These are phyloP conservation scores for Begonia peltatifolia DNA, from an alignment of 306 rosid genomes.

Conservation along the genomic window DNA sequence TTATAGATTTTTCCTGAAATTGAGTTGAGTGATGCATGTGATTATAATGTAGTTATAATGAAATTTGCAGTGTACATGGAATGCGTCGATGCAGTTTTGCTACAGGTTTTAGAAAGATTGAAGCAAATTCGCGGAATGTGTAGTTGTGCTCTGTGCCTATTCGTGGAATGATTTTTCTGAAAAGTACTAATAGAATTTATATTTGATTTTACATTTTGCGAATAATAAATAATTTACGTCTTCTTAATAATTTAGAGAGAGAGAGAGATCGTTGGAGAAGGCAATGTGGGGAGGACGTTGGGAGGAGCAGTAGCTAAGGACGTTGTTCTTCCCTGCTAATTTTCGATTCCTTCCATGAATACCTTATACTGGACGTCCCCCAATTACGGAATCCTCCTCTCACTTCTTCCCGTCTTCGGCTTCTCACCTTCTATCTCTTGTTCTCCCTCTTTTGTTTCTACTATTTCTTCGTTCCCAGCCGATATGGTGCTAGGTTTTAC, in stretches of 20 bases:
- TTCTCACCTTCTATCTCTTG: not conserved
- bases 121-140: not conserved
- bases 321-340: not conserved
- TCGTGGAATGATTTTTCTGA: too few relatives aligned
- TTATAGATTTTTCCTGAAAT: too few relatives aligned
- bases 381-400: not conserved
- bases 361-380: too few relatives aligned
- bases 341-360: not conserved
- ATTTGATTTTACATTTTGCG: too few relatives aligned
- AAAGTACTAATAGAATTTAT: too few relatives aligned
- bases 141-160: not conserved
- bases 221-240: too few relatives aligned
- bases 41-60: not conserved
- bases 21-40: not conserved
- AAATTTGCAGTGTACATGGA: not conserved
- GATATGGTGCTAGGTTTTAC: too few relatives aligned
- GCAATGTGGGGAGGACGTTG: too few relatives aligned
- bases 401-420: not conserved
- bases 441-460: not conserved
- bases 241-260: too few relatives aligned
- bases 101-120: not conserved
- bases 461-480: not conserved
- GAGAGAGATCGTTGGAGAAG: too few relatives aligned
- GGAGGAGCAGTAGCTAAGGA: too few relatives aligned
- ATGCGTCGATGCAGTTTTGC: not conserved